These are phyloP conservation scores for Aurinia saxatilis DNA, from an alignment of 345 rosid species.

Conservation along the genomic window DNA sequence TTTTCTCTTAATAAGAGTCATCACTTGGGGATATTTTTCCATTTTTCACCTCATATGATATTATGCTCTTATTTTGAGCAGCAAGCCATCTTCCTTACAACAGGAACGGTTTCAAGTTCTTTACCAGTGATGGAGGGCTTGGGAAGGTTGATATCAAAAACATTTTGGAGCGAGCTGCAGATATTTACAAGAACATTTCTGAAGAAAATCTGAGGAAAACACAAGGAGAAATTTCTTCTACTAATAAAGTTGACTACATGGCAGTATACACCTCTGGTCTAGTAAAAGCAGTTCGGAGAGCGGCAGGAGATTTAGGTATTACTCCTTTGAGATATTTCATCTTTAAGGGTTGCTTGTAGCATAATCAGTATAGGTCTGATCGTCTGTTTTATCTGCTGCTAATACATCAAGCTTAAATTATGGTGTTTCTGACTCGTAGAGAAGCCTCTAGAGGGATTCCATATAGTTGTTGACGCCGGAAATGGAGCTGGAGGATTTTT, in stretches of 20 bases:
- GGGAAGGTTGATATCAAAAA: constrained; percentile 83
- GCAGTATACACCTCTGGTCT: constrained; percentile 72
- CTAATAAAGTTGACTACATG: constrained; percentile 79
- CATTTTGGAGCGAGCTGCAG: constrained; percentile 81
- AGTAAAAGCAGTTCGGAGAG: constrained; percentile 78
- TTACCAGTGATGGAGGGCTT: constrained; percentile 88
- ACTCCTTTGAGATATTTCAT: constrained; percentile 7
- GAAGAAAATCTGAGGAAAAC: constrained; percentile 35
- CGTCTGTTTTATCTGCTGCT: not conserved
- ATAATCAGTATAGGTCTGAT: not conserved
- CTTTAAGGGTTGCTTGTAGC: not conserved
- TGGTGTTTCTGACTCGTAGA: constrained; percentile 42
- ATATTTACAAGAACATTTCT: constrained; percentile 49
- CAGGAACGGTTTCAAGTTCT: constrained; percentile 96
- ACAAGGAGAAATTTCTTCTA: constrained; percentile 34
- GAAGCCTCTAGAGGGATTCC: constrained; percentile 97
- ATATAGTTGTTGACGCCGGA: constrained; percentile 96
- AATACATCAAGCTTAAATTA: constrained; percentile 8
- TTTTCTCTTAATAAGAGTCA: not conserved
- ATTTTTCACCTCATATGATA: constrained; percentile 3
- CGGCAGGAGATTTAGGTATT: constrained; percentile 83
- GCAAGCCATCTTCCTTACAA: constrained; percentile 99
- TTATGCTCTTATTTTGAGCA: constrained; percentile 32
- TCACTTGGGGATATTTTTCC: not conserved
- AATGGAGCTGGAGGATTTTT: constrained; percentile 99